These are phyloP conservation scores for Olyra latifolia DNA, from an alignment of 176 grass and related monocot genomes.

Conservation along the genomic window DNA sequence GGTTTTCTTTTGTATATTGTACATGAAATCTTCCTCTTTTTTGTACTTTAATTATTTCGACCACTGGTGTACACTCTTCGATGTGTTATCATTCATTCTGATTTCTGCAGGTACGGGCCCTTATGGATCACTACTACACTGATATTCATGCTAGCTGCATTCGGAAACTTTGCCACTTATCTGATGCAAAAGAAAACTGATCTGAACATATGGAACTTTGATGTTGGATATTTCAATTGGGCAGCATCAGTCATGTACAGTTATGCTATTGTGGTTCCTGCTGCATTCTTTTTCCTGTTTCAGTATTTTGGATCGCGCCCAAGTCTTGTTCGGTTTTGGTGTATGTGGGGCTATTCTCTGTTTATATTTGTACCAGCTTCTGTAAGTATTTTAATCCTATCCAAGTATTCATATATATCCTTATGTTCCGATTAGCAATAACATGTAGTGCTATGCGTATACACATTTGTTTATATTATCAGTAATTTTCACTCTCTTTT, in stretches of 20 bases:
- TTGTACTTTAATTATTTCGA: conserved; percentile 3
- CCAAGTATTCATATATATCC: not conserved
- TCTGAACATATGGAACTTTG: conserved; percentile 74
- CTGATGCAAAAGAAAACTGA: conserved; percentile 70
- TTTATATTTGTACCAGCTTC: conserved; percentile 90
- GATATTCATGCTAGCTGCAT: conserved; percentile 76
- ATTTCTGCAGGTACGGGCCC: conserved; percentile 68
- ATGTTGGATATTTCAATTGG: conserved; percentile 89
- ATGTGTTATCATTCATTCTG: conserved; percentile 19
- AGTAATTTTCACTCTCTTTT: not conserved
- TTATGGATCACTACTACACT: conserved; percentile 93
- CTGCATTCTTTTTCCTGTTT: conserved; percentile 84
- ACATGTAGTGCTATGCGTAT: not conserved
- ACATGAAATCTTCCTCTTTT: not conserved
- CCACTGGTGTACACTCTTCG: not conserved
- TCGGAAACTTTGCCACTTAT: conserved; percentile 88
- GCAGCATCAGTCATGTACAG: conserved; percentile 90
- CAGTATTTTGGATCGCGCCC: conserved; percentile 76
- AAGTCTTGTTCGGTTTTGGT: conserved; percentile 87
- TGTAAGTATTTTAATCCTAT: conserved; percentile 52
- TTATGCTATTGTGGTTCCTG: conserved; percentile 72
- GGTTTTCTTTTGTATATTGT: not conserved
- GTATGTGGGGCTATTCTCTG: conserved; percentile 97
- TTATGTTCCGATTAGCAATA: conserved; percentile 25
- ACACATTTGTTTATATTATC: not conserved